phyloP scores from a whole-genome alignment of 2,329 filamentous ascomycete genomes.

The Paraphaeosphaeria sporulosa region DNA sequence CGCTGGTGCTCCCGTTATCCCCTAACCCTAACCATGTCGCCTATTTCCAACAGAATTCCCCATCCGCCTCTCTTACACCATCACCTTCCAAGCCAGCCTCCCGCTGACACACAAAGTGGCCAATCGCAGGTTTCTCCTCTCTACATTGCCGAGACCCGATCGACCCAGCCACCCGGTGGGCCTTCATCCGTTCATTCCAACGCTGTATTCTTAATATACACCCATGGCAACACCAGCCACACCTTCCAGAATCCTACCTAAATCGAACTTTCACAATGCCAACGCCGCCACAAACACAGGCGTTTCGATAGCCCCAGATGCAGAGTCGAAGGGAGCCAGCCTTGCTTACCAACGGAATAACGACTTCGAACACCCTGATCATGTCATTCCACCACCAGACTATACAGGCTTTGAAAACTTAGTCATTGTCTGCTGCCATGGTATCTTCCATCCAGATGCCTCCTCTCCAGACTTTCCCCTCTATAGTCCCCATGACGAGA shows the following conservation, averaged over 20 bases:
- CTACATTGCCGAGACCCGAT: slow-evolving; percentile 9
- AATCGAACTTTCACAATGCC: slow-evolving; percentile 35
- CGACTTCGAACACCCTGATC: slow-evolving; percentile 38
- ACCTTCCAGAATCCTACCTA: slow-evolving; percentile 38
- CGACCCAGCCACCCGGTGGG: slow-evolving; percentile 6
- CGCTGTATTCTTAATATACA: slow-evolving; percentile 6
- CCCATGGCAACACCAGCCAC: slow-evolving; percentile 36
- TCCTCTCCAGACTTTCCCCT: slow-evolving; percentile 35
- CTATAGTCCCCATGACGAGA: slow-evolving; percentile 43
- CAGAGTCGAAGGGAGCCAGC: slow-evolving; percentile 12
- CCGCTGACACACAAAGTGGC: not conserved
- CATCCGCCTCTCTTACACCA: not conserved
- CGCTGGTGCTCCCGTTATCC: not conserved
- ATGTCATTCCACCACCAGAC: slow-evolving; percentile 34
- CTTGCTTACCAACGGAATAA: slow-evolving; percentile 15
- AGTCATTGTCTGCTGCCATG: slow-evolving; percentile 85
- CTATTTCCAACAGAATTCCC: not conserved
- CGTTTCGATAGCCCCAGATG: slow-evolving; percentile 12
- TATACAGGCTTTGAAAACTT: slow-evolving; percentile 58
- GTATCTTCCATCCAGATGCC: slow-evolving; percentile 66
- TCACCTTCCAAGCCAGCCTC: not conserved
- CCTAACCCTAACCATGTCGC: not conserved
- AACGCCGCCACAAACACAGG: slow-evolving; percentile 18
- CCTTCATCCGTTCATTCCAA: slow-evolving; percentile 10
- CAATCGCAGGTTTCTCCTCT: slow-evolving; percentile 1